Conservation (phyloP, 2,329 filamentous ascomycete species). For the Hymenoscyphus linearis region DNA sequence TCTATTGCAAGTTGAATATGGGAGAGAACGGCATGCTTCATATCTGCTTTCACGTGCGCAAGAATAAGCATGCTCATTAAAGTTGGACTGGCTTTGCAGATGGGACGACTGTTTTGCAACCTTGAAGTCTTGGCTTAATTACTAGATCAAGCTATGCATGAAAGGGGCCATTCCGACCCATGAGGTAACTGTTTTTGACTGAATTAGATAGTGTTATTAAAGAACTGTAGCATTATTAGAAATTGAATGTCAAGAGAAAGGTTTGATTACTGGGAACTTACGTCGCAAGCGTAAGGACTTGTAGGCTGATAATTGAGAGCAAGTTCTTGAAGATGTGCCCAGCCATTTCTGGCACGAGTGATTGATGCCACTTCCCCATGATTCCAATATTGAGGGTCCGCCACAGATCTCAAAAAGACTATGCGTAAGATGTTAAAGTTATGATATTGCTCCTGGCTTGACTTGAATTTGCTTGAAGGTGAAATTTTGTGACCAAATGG, state of each 20-base stretch:
- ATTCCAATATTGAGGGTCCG: background rate
- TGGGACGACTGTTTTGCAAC: background rate
- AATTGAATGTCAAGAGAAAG: background rate
- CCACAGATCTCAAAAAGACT: background rate
- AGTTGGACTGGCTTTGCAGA: background rate
- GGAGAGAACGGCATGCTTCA: background rate
- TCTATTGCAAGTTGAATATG: background rate
- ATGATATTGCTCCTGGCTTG: background rate
- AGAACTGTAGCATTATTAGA: background rate
- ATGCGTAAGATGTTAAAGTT: background rate
- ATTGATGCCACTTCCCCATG: background rate
- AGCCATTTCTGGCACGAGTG: background rate
- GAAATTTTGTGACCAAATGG: background rate
- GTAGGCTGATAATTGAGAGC: background rate
- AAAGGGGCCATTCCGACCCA: background rate
- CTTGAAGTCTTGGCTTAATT: background rate
- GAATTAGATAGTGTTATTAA: background rate
- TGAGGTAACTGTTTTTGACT: background rate
- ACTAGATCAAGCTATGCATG: background rate
- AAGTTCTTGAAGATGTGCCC: background rate
- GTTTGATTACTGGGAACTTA: background rate
- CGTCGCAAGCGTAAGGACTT: background rate
- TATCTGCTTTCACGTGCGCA: background rate
- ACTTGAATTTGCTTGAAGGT: background rate
- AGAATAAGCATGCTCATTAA: background rate